Conservation (phyloP, 805 yeast genomes). For the Lipomyces sp. region DNA sequence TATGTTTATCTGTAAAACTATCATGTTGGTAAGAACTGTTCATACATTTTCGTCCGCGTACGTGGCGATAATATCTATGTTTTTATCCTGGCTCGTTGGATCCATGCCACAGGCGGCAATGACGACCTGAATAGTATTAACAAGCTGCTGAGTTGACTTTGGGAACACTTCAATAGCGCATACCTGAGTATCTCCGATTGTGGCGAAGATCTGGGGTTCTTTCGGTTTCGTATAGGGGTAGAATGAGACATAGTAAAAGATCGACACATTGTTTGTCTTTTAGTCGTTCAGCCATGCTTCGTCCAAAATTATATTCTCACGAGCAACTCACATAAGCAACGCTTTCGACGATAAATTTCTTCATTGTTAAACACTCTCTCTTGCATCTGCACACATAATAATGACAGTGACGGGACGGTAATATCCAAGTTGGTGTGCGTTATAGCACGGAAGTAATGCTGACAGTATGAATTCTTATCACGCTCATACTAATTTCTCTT, state of each 20-base stretch:
- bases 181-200: conserved; percentile 30
- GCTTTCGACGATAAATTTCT: conserved; percentile 16
- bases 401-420: not conserved
- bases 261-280: conserved; percentile 25
- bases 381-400: not conserved
- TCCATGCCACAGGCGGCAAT: conserved; percentile 16
- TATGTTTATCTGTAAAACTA: not conserved
- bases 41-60: conserved; percentile 29
- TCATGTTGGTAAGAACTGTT: not conserved
- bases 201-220: conserved; percentile 28
- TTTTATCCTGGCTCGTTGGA: conserved; percentile 5
- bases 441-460: not conserved
- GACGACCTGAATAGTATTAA: conserved; percentile 13
- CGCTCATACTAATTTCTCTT: not conserved
- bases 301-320: not conserved
- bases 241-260: conserved; percentile 29
- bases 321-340: conserved; percentile 16
- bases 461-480: not conserved
- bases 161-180: not conserved
- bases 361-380: conserved; percentile 6
- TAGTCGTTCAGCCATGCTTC: not conserved
- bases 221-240: conserved; percentile 14
- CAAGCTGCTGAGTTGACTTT: not conserved
- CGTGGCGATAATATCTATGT: conserved; percentile 20
- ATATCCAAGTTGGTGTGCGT: not conserved